Percentiles rank a stretch among this genome's conserved stretches.
phyloP scores from a whole-genome alignment of 208 protist genomes.

The Trypanosoma caninum region DNA sequence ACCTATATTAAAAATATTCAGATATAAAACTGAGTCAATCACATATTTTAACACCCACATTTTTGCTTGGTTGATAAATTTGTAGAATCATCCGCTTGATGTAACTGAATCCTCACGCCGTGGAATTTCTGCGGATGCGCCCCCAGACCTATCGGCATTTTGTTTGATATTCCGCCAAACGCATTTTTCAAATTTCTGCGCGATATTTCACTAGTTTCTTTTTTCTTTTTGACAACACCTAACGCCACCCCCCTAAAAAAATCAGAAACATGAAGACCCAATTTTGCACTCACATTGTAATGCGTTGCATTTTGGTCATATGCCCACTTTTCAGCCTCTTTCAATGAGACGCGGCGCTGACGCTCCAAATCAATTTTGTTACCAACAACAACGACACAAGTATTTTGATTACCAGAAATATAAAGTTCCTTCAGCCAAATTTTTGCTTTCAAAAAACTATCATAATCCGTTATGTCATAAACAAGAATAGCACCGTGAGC shows the following conservation, averaged over 20 bases:
- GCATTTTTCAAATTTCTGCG: not conserved
- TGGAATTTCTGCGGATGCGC: not conserved
- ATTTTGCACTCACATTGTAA: constrained; percentile 23
- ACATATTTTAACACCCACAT: constrained; percentile 7
- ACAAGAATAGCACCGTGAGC: constrained; percentile 86
- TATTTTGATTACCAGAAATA: constrained; percentile 71
- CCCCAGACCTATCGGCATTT: not conserved
- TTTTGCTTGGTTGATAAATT: not conserved
- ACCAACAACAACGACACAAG: constrained; percentile 71
- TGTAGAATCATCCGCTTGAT: not conserved
- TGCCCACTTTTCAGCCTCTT: constrained; percentile 22
- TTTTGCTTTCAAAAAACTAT: constrained; percentile 85
- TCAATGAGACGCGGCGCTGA: constrained; percentile 44
- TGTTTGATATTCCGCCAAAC: not conserved
- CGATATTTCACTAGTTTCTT: not conserved
- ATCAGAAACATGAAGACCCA: constrained; percentile 17
- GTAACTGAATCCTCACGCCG: constrained; percentile 3
- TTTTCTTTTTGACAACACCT: constrained; percentile 4
- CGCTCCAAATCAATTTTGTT: constrained; percentile 90
- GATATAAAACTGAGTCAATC: no score
- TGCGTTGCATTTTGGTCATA: constrained; percentile 15
- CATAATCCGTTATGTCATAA: constrained; percentile 92
- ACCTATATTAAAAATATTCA: no score
- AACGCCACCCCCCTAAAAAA: constrained; percentile 11
- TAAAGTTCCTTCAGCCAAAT: constrained; percentile 91